Evolutionary conservation across 352 stramenopile species (phyloP).

Genomic region (Phytophthora idaei): DNA sequence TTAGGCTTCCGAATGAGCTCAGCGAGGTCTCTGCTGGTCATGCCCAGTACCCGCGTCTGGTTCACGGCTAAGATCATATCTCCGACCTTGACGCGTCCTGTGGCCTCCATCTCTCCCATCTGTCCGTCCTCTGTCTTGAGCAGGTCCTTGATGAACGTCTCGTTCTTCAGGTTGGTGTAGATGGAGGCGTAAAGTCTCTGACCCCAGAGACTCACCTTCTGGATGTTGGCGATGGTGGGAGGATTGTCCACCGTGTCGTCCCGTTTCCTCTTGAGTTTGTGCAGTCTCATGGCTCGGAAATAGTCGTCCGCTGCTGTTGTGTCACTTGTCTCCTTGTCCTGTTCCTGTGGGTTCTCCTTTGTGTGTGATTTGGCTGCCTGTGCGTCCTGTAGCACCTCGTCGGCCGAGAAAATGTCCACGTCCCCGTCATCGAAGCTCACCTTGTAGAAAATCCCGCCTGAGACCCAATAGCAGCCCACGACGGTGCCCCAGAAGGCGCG

Average conservation of each 20-base stretch:
- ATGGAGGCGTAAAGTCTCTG: conserved; percentile 73
- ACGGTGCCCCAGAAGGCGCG: conserved; percentile 74
- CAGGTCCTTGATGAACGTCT: conserved; percentile 63
- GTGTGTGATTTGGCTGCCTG: conserved; percentile 35
- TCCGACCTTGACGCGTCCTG: conserved; percentile 49
- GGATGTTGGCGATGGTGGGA: conserved; percentile 1
- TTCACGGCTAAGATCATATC: conserved; percentile 68
- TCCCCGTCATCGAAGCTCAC: conserved; percentile 84
- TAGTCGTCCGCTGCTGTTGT: conserved; percentile 20
- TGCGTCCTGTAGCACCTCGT: conserved; percentile 59
- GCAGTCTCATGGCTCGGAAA: conserved; percentile 34
- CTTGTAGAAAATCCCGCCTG: conserved; percentile 70
- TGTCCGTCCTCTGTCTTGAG: conserved; percentile 49
- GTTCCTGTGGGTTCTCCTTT: conserved; percentile 33
- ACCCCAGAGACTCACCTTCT: conserved; percentile 58
- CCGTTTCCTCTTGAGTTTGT: conserved; percentile 51
- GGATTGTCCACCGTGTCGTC: conserved; percentile 20
- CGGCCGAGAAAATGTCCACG: conserved; percentile 67
- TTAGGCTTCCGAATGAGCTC: conserved; percentile 52
- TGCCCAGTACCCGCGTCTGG: conserved; percentile 30
- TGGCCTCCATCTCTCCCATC: conserved; percentile 67
- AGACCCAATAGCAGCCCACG: conserved; percentile 60
- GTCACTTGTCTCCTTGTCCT: conserved; percentile 2
- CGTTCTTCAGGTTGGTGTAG: conserved; percentile 48
- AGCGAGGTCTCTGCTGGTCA: conserved; percentile 50